phyloP scores from a whole-genome alignment of 2,329 filamentous ascomycete genomes.

The Trichoderma endophyticum region DNA sequence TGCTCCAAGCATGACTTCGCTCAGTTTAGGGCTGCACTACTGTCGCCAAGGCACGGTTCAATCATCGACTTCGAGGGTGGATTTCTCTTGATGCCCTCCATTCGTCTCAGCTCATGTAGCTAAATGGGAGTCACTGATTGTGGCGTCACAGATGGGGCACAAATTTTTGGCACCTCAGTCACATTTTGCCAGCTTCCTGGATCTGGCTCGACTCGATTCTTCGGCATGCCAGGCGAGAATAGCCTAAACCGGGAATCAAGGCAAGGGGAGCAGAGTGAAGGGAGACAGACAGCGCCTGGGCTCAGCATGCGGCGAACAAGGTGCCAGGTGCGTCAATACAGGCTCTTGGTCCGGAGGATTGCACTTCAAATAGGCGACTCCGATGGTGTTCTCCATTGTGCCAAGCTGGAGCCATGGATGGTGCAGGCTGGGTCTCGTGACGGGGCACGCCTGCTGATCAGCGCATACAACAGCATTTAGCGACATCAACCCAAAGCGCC shows the following conservation, averaged over 20 bases:
- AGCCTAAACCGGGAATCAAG: neutral
- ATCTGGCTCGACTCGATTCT: neutral
- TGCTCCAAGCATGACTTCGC: neutral
- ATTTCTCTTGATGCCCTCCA: neutral
- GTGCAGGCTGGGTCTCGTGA: constrained; percentile 11
- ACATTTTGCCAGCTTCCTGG: neutral
- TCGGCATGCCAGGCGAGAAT: neutral
- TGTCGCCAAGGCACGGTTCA: neutral
- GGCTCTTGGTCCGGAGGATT: neutral
- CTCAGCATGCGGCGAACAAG: neutral
- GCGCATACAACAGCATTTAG: constrained; percentile 8
- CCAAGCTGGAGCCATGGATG: constrained; percentile 4
- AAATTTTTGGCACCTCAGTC: neutral
- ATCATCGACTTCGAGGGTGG: neutral
- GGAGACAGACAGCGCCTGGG: neutral
- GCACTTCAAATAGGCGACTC: neutral
- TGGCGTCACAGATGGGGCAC: neutral
- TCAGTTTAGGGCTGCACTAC: neutral
- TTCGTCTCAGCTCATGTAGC: neutral
- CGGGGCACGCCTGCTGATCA: constrained; percentile 14
- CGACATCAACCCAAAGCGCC: neutral
- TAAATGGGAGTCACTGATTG: neutral
- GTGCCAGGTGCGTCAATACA: neutral
- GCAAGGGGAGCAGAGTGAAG: neutral
- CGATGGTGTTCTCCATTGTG: neutral